Evolutionary conservation across 2,329 filamentous ascomycete species (phyloP).

Genomic region (Leptographium radiaticola): DNA sequence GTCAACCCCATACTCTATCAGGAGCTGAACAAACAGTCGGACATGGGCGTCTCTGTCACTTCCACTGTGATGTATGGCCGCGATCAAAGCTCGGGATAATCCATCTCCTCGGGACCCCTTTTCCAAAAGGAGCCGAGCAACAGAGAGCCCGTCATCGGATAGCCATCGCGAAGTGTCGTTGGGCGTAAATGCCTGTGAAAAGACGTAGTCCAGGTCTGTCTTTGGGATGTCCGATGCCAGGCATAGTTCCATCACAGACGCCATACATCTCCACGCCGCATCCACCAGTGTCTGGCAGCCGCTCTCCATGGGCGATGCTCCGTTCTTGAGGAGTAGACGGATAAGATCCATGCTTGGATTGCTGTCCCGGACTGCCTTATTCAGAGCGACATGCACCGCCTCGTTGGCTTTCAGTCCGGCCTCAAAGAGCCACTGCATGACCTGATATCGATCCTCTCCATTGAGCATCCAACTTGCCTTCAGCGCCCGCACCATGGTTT

Average conservation of each 20-base stretch:
- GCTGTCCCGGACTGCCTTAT: conserved; percentile 36
- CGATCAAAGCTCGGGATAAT: conserved; percentile 30
- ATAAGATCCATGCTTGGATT: conserved; percentile 34
- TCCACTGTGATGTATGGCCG: conserved; percentile 30
- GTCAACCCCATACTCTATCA: conserved; percentile 27
- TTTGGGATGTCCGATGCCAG: conserved; percentile 25
- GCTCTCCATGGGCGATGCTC: conserved; percentile 38
- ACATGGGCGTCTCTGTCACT: conserved; percentile 26
- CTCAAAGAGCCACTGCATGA: conserved; percentile 36
- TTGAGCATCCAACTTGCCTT: conserved; percentile 40
- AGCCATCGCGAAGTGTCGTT: conserved; percentile 31
- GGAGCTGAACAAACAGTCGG: conserved; percentile 30
- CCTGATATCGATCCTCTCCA: conserved; percentile 31
- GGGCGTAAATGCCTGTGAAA: conserved; percentile 29
- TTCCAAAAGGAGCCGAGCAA: conserved; percentile 33
- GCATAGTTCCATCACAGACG: conserved; percentile 27
- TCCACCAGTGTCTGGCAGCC: conserved; percentile 39
- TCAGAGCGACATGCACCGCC: conserved; percentile 36
- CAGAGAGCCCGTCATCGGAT: conserved; percentile 30
- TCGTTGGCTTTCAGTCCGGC: conserved; percentile 34
- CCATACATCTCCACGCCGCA: conserved; percentile 26
- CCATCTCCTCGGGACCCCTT: conserved; percentile 34
- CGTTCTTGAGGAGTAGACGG: conserved; percentile 32
- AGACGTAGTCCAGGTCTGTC: conserved; percentile 30
- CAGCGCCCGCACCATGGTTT: conserved; percentile 36